Evolutionary conservation across 768 basidiomycete species (phyloP).

Genomic region (Cyclocybe cylindracea): DNA sequence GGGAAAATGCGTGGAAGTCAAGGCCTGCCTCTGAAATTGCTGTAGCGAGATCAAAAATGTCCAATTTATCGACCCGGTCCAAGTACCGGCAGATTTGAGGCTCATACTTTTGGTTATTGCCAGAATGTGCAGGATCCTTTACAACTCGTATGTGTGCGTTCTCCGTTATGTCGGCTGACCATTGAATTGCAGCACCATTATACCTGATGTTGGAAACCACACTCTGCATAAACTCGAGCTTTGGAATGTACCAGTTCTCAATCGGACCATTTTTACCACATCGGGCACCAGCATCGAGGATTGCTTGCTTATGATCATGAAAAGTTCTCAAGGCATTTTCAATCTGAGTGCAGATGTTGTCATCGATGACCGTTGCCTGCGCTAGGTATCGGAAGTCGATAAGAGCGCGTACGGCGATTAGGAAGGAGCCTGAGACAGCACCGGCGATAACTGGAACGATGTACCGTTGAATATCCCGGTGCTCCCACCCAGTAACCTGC

Average conservation of each 20-base stretch:
- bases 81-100: slow-evolving; percentile 33
- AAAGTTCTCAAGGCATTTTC: slow-evolving; percentile 24
- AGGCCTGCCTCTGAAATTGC: slow-evolving; percentile 11
- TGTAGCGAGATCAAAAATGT: slow-evolving; percentile 26
- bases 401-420: slow-evolving; percentile 33
- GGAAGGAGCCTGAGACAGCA: slow-evolving; percentile 25
- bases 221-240: slow-evolving; percentile 39
- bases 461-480: slow-evolving; percentile 35
- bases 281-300: slow-evolving; percentile 28
- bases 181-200: slow-evolving; percentile 33
- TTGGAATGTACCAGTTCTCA: slow-evolving; percentile 41
- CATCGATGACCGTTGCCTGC: slow-evolving; percentile 29
- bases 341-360: slow-evolving; percentile 17
- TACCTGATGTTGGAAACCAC: slow-evolving; percentile 23
- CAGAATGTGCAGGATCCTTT: slow-evolving; percentile 28
- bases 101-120: slow-evolving; percentile 34
- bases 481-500: slow-evolving; percentile 42
- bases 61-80: slow-evolving; percentile 30
- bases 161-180: slow-evolving; percentile 36
- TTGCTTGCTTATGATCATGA: slow-evolving; percentile 34
- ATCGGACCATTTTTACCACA: slow-evolving; percentile 25
- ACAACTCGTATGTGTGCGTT: slow-evolving; percentile 30
- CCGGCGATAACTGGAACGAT: slow-evolving; percentile 36
- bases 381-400: slow-evolving; percentile 37
- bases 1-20: not conserved